phyloP scores from a whole-genome alignment of 768 basidiomycete genomes.

The Coprinellus aureogranulatus region DNA sequence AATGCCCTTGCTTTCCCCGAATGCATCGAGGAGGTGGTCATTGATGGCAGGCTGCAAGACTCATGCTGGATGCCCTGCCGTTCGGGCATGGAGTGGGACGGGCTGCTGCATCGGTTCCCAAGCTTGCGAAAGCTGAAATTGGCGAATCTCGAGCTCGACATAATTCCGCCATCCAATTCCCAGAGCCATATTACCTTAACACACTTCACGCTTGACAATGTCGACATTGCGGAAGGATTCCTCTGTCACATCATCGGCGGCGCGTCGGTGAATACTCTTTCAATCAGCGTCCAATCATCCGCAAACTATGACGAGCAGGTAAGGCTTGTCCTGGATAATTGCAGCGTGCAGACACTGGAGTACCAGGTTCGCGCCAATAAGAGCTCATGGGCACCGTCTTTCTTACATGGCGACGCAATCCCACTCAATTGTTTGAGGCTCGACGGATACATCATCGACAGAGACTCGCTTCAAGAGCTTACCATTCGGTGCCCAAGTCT shows the following conservation, averaged over 20 bases:
- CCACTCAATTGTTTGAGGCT: conserved; percentile 41
- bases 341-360: conserved; percentile 39
- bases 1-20: conserved; percentile 40
- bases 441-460: conserved; percentile 39
- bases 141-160: conserved; percentile 42
- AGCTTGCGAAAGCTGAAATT: conserved; percentile 42
- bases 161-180: conserved; percentile 30
- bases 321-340: conserved; percentile 37
- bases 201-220: conserved; percentile 42
- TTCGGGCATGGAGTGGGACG: conserved; percentile 48
- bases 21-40: conserved; percentile 38
- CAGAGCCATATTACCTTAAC: conserved; percentile 34
- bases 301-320: conserved; percentile 40
- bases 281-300: conserved; percentile 32
- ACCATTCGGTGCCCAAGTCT: conserved; percentile 33
- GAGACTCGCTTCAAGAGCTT: conserved; percentile 32
- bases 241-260: conserved; percentile 39
- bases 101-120: conserved; percentile 43
- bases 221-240: conserved; percentile 39
- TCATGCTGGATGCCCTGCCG: conserved; percentile 29
- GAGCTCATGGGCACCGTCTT: conserved; percentile 15
- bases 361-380: conserved; percentile 36
- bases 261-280: conserved; percentile 34
- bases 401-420: conserved; percentile 28
- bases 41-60: conserved; percentile 41